These are phyloP conservation scores for Ascochyta clinopodiicola DNA, from an alignment of 2,329 filamentous ascomycete species.

Conservation along the genomic window DNA sequence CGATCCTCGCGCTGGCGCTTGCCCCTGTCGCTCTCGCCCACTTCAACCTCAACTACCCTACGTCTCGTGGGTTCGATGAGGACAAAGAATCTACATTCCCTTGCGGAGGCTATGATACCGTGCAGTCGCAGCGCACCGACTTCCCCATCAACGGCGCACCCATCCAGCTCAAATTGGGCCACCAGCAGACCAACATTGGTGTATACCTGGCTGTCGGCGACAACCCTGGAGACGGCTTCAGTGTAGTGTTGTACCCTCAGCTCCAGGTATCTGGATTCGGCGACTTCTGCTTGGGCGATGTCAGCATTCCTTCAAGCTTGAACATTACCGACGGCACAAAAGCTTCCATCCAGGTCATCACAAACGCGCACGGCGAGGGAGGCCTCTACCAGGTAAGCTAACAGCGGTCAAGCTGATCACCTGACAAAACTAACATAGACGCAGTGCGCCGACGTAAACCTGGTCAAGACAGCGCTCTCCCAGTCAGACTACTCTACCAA, in stretches of 20 bases:
- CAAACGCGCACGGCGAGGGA: slow-evolving; percentile 62
- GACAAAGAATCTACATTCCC: slow-evolving; percentile 56
- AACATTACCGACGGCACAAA: slow-evolving; percentile 65
- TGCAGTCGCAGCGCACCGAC: slow-evolving; percentile 53
- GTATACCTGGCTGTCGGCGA: slow-evolving; percentile 61
- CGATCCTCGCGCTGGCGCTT: slow-evolving; percentile 50
- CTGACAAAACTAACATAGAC: slow-evolving; percentile 10
- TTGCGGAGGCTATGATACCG: slow-evolving; percentile 59
- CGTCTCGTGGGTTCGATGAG: slow-evolving; percentile 57
- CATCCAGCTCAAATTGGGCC: slow-evolving; percentile 60
- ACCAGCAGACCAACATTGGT: slow-evolving; percentile 59
- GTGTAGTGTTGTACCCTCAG: slow-evolving; percentile 69
- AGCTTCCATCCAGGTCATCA: slow-evolving; percentile 74
- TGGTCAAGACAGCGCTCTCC: slow-evolving; percentile 60
- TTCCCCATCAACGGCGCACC: slow-evolving; percentile 60
- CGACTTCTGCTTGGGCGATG: slow-evolving; percentile 68
- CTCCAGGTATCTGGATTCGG: slow-evolving; percentile 67
- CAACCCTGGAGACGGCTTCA: slow-evolving; percentile 67
- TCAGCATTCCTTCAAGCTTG: slow-evolving; percentile 61
- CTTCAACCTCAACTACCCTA: slow-evolving; percentile 62
- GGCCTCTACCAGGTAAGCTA: slow-evolving; percentile 68
- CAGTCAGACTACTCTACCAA: slow-evolving; percentile 53
- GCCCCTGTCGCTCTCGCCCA: slow-evolving; percentile 60
- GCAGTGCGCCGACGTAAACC: slow-evolving; percentile 76
- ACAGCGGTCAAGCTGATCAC: not conserved